Evolutionary conservation across 139 green algal species (phyloP).

Genomic region (Limnomonas spitsbergensis): DNA sequence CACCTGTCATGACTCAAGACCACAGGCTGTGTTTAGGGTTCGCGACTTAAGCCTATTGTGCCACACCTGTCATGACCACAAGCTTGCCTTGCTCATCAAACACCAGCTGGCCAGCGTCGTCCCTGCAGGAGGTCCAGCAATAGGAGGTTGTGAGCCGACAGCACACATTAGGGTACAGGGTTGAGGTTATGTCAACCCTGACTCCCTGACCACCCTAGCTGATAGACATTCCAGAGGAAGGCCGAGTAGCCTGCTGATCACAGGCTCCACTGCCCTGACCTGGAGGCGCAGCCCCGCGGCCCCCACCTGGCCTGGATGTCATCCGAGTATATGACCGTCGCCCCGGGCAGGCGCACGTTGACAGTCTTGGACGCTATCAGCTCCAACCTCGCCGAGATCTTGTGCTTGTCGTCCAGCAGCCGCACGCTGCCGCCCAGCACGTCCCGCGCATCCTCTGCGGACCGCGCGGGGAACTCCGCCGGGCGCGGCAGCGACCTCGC

Average conservation of each 20-base stretch:
- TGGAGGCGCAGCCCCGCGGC: too few relatives aligned
- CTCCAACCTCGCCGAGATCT: neutral
- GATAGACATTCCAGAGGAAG: too few relatives aligned
- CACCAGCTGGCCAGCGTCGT: neutral
- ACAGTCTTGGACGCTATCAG: neutral
- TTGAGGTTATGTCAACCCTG: too few relatives aligned
- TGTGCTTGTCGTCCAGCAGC: neutral
- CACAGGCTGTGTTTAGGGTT: too few relatives aligned
- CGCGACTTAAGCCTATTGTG: neutral
- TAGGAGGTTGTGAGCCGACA: too few relatives aligned
- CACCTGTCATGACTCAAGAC: too few relatives aligned
- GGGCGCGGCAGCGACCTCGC: neutral
- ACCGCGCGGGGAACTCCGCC: neutral
- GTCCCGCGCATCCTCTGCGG: neutral
- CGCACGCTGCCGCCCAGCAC: neutral
- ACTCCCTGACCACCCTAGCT: too few relatives aligned
- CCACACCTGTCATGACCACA: neutral
- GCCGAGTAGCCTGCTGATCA: too few relatives aligned
- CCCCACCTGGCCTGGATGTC: neutral
- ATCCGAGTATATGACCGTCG: neutral
- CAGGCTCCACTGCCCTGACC: too few relatives aligned
- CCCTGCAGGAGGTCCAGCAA: neutral
- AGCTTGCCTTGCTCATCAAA: neutral
- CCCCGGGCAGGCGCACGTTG: neutral
- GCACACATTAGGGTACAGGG: too few relatives aligned